A percentile compares a stretch with the other conserved stretches of the same genome.
These are phyloP conservation scores for Scenedesmus sp. DNA, from an alignment of 163 green algal species.

Conservation along the genomic window DNA sequence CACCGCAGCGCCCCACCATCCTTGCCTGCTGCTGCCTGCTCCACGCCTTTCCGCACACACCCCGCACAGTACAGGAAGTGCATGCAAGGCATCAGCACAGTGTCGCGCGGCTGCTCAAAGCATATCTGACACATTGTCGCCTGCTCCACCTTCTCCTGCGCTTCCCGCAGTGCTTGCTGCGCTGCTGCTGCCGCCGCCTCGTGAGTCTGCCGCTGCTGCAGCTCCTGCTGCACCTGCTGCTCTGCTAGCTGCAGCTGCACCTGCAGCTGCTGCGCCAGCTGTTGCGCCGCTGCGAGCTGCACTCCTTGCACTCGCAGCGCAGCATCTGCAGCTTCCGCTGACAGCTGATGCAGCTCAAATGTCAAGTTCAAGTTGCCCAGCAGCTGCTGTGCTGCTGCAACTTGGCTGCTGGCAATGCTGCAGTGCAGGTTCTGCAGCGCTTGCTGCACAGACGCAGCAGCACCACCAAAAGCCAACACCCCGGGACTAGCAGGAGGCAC, in stretches of 20 bases:
- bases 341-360: slow-evolving; percentile 21
- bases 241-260: not conserved
- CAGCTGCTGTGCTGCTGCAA: slow-evolving; percentile 17
- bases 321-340: not conserved
- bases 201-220: not conserved
- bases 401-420: slow-evolving; percentile 19
- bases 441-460: not conserved
- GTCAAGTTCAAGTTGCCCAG: not conserved
- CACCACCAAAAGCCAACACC: not conserved
- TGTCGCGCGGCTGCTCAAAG: slow-evolving; percentile 36
- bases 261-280: not conserved
- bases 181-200: slow-evolving; percentile 27
- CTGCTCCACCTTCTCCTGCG: slow-evolving; percentile 23
- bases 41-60: slow-evolving; percentile 19
- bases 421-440: slow-evolving; percentile 29
- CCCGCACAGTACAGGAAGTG: slow-evolving; percentile 43
- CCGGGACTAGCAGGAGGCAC: not conserved
- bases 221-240: slow-evolving; percentile 27
- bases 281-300: slow-evolving; percentile 24
- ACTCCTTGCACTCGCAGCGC: slow-evolving; percentile 19
- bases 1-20: slow-evolving; percentile 35
- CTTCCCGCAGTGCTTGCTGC: not conserved
- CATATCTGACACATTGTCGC: slow-evolving; percentile 46
- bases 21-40: not conserved
- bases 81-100: slow-evolving; percentile 54